These are phyloP conservation scores for Arthrobotrys musiformis DNA, from an alignment of 2,329 filamentous ascomycete genomes.

Conservation along the genomic window DNA sequence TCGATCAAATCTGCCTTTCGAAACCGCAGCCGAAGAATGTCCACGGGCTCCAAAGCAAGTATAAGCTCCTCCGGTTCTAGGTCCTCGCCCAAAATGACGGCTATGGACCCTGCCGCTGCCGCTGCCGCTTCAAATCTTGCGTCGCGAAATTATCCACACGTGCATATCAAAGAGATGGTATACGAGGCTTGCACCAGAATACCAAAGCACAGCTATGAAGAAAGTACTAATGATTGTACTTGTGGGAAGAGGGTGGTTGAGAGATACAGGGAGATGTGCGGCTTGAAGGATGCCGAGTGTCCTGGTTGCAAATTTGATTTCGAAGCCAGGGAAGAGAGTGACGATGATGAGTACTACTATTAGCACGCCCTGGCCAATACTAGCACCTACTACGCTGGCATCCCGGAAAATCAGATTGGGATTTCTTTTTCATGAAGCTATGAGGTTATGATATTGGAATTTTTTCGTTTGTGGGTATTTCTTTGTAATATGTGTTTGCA, in stretches of 20 bases:
- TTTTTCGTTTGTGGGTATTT: not conserved
- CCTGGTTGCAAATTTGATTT: slow-evolving; percentile 52
- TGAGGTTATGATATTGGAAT: slow-evolving; percentile 9
- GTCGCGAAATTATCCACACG: slow-evolving; percentile 37
- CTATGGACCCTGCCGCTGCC: not conserved
- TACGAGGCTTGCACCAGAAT: slow-evolving; percentile 47
- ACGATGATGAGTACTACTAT: slow-evolving; percentile 46
- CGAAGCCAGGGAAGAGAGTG: slow-evolving; percentile 42
- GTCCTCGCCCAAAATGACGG: slow-evolving; percentile 7
- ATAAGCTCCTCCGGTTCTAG: slow-evolving; percentile 18
- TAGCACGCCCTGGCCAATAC: not conserved
- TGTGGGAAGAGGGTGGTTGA: slow-evolving; percentile 48
- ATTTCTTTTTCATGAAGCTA: not conserved
- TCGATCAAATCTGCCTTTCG: slow-evolving; percentile 45
- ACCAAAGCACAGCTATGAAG: slow-evolving; percentile 51
- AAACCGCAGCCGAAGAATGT: slow-evolving; percentile 32
- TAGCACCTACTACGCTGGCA: not conserved
- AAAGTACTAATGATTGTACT: slow-evolving; percentile 34
- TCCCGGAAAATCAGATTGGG: not conserved
- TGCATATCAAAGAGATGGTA: slow-evolving; percentile 53
- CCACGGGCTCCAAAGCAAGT: slow-evolving; percentile 29
- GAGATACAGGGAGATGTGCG: slow-evolving; percentile 50
- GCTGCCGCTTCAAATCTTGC: slow-evolving; percentile 16
- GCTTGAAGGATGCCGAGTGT: slow-evolving; percentile 41
- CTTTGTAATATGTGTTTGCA: not conserved